phyloP scores from a whole-genome alignment of 2,329 filamentous ascomycete species.

The Colletotrichum eleusines region DNA sequence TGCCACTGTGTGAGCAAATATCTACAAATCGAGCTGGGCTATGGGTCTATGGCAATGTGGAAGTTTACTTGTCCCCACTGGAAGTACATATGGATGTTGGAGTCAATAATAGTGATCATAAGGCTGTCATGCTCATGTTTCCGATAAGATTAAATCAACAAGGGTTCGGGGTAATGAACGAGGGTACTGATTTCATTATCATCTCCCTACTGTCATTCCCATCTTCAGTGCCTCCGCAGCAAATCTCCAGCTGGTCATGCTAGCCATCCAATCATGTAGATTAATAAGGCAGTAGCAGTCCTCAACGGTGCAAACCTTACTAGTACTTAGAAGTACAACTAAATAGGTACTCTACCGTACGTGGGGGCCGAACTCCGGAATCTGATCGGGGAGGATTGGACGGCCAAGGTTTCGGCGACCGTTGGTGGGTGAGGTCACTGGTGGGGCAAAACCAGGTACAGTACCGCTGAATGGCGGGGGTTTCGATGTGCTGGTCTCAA shows the following conservation, averaged over 20 bases:
- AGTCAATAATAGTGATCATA: neutral
- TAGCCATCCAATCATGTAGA: neutral
- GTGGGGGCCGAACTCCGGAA: constrained; percentile 5
- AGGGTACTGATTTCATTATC: neutral
- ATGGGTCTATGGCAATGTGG: neutral
- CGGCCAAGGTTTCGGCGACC: constrained; percentile 22
- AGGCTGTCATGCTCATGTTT: neutral
- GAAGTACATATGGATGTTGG: neutral
- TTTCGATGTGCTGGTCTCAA: constrained; percentile 20
- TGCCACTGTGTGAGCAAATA: neutral
- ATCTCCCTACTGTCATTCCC: neutral
- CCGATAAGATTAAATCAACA: neutral
- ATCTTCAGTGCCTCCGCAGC: neutral
- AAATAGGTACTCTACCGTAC: neutral
- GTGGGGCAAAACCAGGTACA: constrained; percentile 26
- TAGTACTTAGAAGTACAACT: neutral
- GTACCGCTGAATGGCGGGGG: constrained; percentile 19
- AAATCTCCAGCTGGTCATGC: neutral
- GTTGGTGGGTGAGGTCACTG: constrained; percentile 38
- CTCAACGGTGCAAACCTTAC: neutral
- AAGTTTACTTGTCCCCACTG: neutral
- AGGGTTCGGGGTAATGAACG: neutral
- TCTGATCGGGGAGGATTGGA: constrained; percentile 23
- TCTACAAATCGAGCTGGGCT: neutral
- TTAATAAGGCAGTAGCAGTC: neutral